Percentiles rank a stretch among this genome's conserved stretches.
phyloP scores from a whole-genome alignment of 169 alveolate genomes.

The Cryptosporidium meleagridis region DNA sequence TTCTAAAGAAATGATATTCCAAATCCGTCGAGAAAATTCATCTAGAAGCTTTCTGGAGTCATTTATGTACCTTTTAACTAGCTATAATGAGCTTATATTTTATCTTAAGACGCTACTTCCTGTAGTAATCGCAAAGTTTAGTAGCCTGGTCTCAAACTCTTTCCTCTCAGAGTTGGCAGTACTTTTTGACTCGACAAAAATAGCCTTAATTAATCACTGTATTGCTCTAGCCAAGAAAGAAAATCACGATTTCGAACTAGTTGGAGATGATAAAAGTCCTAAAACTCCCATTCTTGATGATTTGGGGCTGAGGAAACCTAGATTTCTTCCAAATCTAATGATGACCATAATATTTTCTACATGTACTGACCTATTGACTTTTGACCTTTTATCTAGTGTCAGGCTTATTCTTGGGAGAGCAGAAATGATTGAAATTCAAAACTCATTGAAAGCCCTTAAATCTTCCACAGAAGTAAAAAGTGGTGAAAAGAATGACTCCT shows the following conservation, averaged over 20 bases:
- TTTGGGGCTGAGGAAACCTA: background rate
- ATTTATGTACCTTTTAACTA: slow-evolving; percentile 39
- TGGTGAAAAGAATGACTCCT: background rate
- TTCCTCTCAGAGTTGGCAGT: slow-evolving; percentile 1
- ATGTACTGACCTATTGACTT: slow-evolving; percentile 36
- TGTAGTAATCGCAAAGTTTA: slow-evolving; percentile 24
- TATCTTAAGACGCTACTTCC: slow-evolving; percentile 44
- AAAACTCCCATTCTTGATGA: background rate
- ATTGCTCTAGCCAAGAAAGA: background rate
- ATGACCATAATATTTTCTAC: slow-evolving; percentile 49
- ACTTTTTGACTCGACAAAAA: slow-evolving; percentile 23
- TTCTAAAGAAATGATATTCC: background rate
- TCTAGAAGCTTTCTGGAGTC: slow-evolving; percentile 66
- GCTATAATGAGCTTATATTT: slow-evolving; percentile 42
- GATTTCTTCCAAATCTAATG: slow-evolving; percentile 28
- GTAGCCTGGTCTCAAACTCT: slow-evolving; percentile 7
- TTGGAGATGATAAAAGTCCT: background rate
- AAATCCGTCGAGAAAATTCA: slow-evolving; percentile 17
- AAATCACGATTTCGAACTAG: background rate
- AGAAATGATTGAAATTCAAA: slow-evolving; percentile 54
- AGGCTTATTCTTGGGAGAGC: slow-evolving; percentile 47
- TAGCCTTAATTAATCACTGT: slow-evolving; percentile 2
- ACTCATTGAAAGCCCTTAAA: background rate
- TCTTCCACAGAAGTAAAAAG: background rate
- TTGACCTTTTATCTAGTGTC: slow-evolving; percentile 39